Evolutionary conservation across 805 yeast genomes (phyloP), one percentile per base, ranked within the genome.

Genomic region (Wickerhamiella vanderwaltii): DNA sequence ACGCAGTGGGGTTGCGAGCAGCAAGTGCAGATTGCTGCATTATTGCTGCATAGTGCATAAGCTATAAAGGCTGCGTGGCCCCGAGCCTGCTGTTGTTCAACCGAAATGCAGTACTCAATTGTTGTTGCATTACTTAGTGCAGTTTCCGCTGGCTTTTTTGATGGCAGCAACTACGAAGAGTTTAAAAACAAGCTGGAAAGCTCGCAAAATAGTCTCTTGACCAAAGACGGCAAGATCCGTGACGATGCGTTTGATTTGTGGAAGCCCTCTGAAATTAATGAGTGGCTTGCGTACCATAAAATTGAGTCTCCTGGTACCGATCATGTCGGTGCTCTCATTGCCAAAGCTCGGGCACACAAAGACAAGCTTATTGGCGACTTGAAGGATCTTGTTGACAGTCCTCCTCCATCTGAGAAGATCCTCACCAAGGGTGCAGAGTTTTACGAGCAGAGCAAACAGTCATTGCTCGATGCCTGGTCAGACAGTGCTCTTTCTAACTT

Each of bases 201-300:
- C 36, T 42, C 63, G 32, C 54, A 56, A 41, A 56, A 57, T 28
- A 56, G 54, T 30, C 43, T 67, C 15, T 51, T 57, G 41, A 69
- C 65, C 46, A 51, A 52, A 34, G 46, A 56, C 6, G 69, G 70
- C 15, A 38, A 50, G 18, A 51, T 67, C 26, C 51, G 54, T 43
- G 64, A 59, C 41, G 53, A 55, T 18, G 60, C 65, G n/a, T 54
- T 64, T 36, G 64, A 64, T 36, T 43, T 57, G 18, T 66, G 72
- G 69, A 54, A 66, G 16, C 60, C 61, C 37, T 54, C 64, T 3
- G 67, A 65, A 44, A 49, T 70, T 32, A 53, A 61, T 48, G 58
- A 55, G 30, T 69, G 72, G 72, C 56, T 67, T 9, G 62, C 61
- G 39, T 50, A 55, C 41, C 67, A 68, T 48, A 58, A 58, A 4